Conservation (phyloP, 257 asterid genomes). For the Primulina tabacum region DNA sequence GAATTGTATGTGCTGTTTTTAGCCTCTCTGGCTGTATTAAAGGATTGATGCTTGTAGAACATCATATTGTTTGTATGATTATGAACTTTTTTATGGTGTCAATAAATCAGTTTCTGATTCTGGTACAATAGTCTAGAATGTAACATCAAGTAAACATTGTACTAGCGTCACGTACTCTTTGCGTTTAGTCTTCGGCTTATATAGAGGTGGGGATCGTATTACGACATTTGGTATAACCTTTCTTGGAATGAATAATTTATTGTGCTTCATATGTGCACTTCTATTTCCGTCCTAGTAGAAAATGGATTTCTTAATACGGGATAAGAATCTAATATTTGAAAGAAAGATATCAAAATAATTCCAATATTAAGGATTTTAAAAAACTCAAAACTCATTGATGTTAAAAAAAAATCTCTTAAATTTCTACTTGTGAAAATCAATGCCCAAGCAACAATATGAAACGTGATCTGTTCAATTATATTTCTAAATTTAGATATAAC, state of each 20-base stretch:
- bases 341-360: too few relatives aligned
- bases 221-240: too few relatives aligned
- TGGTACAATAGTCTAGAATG: constrained; percentile 27
- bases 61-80: constrained; percentile 6
- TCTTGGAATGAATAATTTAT: too few relatives aligned
- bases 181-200: constrained; percentile 24
- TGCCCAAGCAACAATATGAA: background rate
- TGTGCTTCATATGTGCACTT: too few relatives aligned
- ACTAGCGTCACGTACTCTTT: constrained; percentile 17
- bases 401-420: too few relatives aligned
- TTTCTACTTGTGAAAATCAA: too few relatives aligned
- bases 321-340: background rate
- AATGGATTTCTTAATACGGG: too few relatives aligned
- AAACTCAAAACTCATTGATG: background rate
- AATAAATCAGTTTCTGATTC: constrained; percentile 21
- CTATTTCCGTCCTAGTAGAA: too few relatives aligned
- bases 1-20: background rate
- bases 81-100: constrained; percentile 7
- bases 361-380: background rate
- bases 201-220: background rate
- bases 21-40: background rate
- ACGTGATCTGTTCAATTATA: background rate
- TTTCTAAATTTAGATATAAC: background rate
- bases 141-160: constrained; percentile 19
- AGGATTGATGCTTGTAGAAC: constrained; percentile 21